A percentile compares a stretch with the other conserved stretches of the same genome.
Conservation (phyloP, 1,139 yeast genomes). For the Pichia sp. region DNA sequence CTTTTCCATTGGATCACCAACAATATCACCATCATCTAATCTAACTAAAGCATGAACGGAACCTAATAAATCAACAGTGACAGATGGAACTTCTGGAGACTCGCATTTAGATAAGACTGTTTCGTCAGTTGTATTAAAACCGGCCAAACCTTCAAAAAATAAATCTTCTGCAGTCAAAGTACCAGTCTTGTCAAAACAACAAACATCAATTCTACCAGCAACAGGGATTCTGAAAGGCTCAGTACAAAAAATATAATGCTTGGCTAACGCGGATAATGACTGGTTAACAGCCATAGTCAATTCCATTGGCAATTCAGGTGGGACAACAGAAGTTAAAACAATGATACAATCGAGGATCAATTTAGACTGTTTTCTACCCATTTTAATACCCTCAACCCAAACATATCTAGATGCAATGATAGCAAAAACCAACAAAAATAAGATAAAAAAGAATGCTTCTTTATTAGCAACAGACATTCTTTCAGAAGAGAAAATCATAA, state of each 20-base stretch:
- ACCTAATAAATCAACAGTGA: constrained; percentile 73
- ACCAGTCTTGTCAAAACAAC: constrained; percentile 98
- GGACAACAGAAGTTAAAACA: constrained; percentile 95
- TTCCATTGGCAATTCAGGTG: constrained; percentile 99
- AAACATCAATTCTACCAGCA: constrained; percentile 96
- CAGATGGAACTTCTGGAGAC: constrained; percentile 47
- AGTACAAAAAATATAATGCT: constrained; percentile 88
- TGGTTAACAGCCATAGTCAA: constrained; percentile 95
- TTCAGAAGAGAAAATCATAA: constrained; percentile 95
- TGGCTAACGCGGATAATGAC: constrained; percentile 80
- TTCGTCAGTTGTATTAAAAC: constrained; percentile 51
- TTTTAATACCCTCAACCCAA: constrained; percentile 94
- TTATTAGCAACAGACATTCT: constrained; percentile 94
- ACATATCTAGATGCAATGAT: constrained; percentile 96
- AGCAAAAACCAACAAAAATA: constrained; percentile 85
- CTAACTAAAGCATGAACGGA: constrained; percentile 94
- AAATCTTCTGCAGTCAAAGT: constrained; percentile 96
- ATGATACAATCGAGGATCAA: constrained; percentile 91
- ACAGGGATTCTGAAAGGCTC: constrained; percentile 97
- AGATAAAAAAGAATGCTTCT: constrained; percentile 87
- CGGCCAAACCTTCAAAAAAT: constrained; percentile 94
- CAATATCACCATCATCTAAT: constrained; percentile 92
- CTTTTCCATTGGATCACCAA: constrained; percentile 99
- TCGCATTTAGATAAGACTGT: constrained; percentile 53
- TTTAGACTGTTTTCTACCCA: constrained; percentile 94